Evolutionary conservation across 2,329 filamentous ascomycete genomes (phyloP).

Genomic region (Domatiomyces globalis): DNA sequence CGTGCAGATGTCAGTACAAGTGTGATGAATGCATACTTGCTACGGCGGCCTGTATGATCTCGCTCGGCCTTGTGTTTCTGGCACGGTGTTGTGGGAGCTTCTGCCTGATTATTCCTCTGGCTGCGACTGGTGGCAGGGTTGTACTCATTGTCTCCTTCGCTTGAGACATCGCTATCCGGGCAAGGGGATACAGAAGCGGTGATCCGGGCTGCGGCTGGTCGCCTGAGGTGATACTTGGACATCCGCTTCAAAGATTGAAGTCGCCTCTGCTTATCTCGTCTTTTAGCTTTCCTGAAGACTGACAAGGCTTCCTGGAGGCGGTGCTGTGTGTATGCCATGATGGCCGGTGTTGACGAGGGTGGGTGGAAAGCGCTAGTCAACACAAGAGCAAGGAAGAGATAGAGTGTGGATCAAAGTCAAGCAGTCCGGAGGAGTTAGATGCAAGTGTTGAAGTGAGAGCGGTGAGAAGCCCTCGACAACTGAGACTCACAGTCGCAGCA

Average conservation of each 20-base stretch:
- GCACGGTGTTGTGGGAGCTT: too few species aligned
- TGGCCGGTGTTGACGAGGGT: neutral
- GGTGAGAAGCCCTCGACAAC: neutral
- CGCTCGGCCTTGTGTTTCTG: too few species aligned
- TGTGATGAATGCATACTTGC: constrained; percentile 1
- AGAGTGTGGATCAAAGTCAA: neutral
- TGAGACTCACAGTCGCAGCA: neutral
- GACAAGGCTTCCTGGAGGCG: constrained; percentile 9
- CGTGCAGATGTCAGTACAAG: constrained; percentile 1
- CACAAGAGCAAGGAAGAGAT: neutral
- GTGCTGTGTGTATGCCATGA: constrained; percentile 8
- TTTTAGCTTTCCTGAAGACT: constrained; percentile 6
- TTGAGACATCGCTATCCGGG: neutral
- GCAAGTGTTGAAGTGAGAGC: neutral
- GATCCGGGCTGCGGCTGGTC: too few species aligned
- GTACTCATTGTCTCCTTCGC: neutral
- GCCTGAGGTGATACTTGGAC: neutral
- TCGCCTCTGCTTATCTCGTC: neutral
- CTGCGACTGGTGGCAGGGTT: neutral
- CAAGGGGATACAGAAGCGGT: neutral
- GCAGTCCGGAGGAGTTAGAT: neutral
- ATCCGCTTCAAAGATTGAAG: neutral
- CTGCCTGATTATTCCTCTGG: neutral
- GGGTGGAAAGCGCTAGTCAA: neutral
- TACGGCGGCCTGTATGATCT: too few species aligned